A percentile compares a stretch with the other conserved stretches of the same genome.
Conservation (phyloP, 768 basidiomycete genomes). For the Rhizopogon roseolus region DNA sequence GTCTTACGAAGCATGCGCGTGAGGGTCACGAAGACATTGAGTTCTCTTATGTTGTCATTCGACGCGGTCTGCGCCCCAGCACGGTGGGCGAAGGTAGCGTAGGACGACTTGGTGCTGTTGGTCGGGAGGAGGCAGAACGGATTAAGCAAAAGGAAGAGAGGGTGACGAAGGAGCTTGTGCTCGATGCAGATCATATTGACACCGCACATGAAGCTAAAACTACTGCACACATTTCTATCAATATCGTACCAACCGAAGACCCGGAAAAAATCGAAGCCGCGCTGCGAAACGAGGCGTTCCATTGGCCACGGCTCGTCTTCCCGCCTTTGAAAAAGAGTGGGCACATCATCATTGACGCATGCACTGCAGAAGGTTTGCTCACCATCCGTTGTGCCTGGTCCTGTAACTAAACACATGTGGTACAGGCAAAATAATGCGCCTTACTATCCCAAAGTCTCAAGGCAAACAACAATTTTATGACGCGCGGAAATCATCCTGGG, state of each 20-base stretch:
- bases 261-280: slow-evolving; percentile 39
- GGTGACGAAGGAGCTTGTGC: slow-evolving; percentile 20
- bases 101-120: slow-evolving; percentile 26
- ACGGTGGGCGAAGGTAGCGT: slow-evolving; percentile 2
- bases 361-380: slow-evolving; percentile 67
- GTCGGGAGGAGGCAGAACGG: slow-evolving; percentile 25
- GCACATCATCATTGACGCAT: slow-evolving; percentile 88
- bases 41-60: slow-evolving; percentile 89
- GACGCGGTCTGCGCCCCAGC: slow-evolving; percentile 67
- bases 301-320: slow-evolving; percentile 89
- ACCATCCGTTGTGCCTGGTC: neutral
- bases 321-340: slow-evolving; percentile 91
- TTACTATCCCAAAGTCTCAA: slow-evolving; percentile 90
- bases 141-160: slow-evolving; percentile 8
- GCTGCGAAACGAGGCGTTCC: slow-evolving; percentile 71
- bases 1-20: slow-evolving; percentile 82
- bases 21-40: slow-evolving; percentile 82
- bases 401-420: neutral
- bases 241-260: slow-evolving; percentile 4
- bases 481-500: slow-evolving; percentile 90
- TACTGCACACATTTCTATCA: slow-evolving; percentile 4
- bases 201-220: neutral
- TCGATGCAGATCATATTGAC: slow-evolving; percentile 11
- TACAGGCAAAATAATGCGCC: slow-evolving; percentile 83
- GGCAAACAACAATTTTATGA: slow-evolving; percentile 96